Base-by-base conservation (phyloP, 805 yeast genomes). In the Myxozyma udenii region DNA sequence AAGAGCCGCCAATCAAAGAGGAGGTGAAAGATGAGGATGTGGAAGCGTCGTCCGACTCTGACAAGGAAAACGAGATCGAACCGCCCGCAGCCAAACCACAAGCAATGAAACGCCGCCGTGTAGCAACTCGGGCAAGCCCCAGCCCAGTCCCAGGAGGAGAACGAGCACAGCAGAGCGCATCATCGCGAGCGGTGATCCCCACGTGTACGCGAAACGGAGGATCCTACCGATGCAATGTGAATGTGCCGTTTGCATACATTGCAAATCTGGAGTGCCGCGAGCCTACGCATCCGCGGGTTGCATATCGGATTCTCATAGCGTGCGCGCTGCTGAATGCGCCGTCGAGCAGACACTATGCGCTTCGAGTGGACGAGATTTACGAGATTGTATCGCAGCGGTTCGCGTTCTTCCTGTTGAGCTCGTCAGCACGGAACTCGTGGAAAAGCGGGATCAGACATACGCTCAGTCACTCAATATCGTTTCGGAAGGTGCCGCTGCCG, bases 351-450 rank as follows among this genome's bases (percentile, higher is more conserved):
- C 33, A 21, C 18, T 18, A 39, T 12, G n/a, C 32, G 4, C 50
- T 46, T 19, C 44, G 50, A 35, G 50, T 46, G n/a, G 44, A 46
- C 21, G 50, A 46, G 36, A 46, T 46, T 22, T 46, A 46, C 16
- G n/a, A 11, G 22, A 39, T 30, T 1, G 30, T 46, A 3, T 35
- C 50, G 3, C 18, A 16, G 22, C 50, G 50, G 40, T 46, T 46
- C 28, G 19, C 22, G 24, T 46, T 23, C 26, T 46, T 46, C 21
- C 40, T 32, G 18, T 18, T 46, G 4, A 28, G 25, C 7, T 28
- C 18, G 40, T 46, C 50, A 9, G 50, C 50, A 26, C n/a, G 50
- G 18, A 39, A 46, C 36, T 46, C 50, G 39, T 46, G 50, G 50
- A 46, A 46, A 33, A 39, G 39, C 37, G 50, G 50, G 21, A 40